phyloP scores from a whole-genome alignment of 1,284 basidiomycete genomes.

The Hypsizygus ulmarius region DNA sequence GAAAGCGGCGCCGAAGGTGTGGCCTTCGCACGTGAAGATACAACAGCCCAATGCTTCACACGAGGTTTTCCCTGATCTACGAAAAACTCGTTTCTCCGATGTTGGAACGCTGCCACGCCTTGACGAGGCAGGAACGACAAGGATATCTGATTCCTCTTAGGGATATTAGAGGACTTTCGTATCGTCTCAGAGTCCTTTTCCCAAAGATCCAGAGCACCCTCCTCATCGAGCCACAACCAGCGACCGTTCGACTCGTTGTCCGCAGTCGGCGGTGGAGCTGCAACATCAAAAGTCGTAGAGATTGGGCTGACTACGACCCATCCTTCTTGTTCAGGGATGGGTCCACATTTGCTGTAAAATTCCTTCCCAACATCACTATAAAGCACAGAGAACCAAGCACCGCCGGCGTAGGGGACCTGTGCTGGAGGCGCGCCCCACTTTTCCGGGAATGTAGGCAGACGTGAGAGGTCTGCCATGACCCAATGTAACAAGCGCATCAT shows the following conservation, averaged over 20 bases:
- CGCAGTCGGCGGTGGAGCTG: not conserved
- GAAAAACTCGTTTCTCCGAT: conserved; percentile 27
- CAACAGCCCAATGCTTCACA: not conserved
- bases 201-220: conserved; percentile 31
- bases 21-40: not conserved
- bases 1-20: not conserved
- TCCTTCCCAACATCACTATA: conserved; percentile 61
- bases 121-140: conserved; percentile 46
- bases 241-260: conserved; percentile 1
- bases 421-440: conserved; percentile 36
- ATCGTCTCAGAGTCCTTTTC: conserved; percentile 33
- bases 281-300: conserved; percentile 44
- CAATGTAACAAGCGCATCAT: conserved; percentile 57
- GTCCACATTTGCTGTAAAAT: conserved; percentile 52
- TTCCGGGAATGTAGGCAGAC: conserved; percentile 31
- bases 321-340: conserved; percentile 36
- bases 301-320: conserved; percentile 44
- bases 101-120: conserved; percentile 46
- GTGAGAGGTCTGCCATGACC: conserved; percentile 36
- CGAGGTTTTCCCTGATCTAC: conserved; percentile 22
- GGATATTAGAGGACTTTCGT: conserved; percentile 22
- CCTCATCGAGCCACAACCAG: conserved; percentile 35
- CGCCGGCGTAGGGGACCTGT: conserved; percentile 24
- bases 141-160: conserved; percentile 14
- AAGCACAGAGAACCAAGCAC: conserved; percentile 48